These are phyloP conservation scores for Cyberlindnera meyerae DNA, from an alignment of 805 yeast species.

Conservation along the genomic window DNA sequence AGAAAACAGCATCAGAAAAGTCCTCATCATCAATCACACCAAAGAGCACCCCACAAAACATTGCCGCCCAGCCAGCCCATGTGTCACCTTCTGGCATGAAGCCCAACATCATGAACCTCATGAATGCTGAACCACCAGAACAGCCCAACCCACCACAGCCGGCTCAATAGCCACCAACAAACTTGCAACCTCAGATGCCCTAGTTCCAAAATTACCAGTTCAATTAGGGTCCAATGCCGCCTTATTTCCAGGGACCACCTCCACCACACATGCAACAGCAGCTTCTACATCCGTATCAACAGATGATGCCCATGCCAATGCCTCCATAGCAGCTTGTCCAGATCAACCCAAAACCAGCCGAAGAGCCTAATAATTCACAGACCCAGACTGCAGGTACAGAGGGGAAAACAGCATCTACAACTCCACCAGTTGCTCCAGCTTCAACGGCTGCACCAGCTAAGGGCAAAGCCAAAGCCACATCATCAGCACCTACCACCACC, in stretches of 20 bases:
- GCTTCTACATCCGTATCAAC: background rate
- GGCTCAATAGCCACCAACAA: too few relatives aligned
- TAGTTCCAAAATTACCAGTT: too few relatives aligned
- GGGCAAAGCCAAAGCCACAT: constrained; percentile 1
- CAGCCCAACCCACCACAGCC: background rate
- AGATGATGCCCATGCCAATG: background rate
- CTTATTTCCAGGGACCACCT: too few relatives aligned
- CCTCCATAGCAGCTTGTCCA: background rate
- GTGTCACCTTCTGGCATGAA: constrained; percentile 3
- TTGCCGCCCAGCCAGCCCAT: background rate
- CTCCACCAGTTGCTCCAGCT: background rate
- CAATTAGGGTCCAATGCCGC: too few relatives aligned
- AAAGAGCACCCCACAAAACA: too few relatives aligned
- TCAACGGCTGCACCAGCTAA: background rate
- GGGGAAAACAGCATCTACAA: too few relatives aligned
- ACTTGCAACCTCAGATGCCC: too few relatives aligned
- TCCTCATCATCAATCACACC: too few relatives aligned
- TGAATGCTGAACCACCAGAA: constrained; percentile 3
- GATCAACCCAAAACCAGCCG: too few relatives aligned
- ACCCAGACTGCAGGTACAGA: too few relatives aligned
- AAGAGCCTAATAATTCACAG: too few relatives aligned
- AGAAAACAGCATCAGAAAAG: background rate
- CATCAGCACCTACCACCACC: background rate
- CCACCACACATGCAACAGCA: background rate
- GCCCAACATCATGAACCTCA: constrained; percentile 12